Evolutionary conservation across 768 basidiomycete genomes (phyloP).

Genomic region (Galerina marginata): DNA sequence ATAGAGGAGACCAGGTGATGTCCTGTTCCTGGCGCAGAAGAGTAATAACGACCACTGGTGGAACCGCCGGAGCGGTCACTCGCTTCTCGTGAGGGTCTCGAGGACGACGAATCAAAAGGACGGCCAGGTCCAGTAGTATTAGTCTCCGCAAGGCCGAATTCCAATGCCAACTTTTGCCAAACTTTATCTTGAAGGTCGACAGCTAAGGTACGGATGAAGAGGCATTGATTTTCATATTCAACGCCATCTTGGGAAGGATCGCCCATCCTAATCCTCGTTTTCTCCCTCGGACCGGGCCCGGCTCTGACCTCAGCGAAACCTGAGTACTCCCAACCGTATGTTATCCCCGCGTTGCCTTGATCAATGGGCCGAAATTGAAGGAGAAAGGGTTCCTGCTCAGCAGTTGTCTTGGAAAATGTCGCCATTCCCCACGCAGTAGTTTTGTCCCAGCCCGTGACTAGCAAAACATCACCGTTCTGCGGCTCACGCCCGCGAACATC

Average conservation of each 20-base stretch:
- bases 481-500: slow-evolving; percentile 19
- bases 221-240: slow-evolving; percentile 5
- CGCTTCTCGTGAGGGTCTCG: not conserved
- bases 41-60: too few relatives aligned
- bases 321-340: slow-evolving; percentile 13
- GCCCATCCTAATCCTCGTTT: not conserved
- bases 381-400: slow-evolving; percentile 2
- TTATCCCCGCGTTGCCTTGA: not conserved
- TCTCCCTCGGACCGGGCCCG: slow-evolving; percentile 2
- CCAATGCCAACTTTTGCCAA: not conserved
- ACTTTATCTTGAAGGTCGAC: not conserved
- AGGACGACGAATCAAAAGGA: not conserved
- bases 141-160: not conserved
- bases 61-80: too few relatives aligned
- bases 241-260: slow-evolving; percentile 1
- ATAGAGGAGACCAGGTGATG: too few relatives aligned
- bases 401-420: slow-evolving; percentile 14
- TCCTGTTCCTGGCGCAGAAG: too few relatives aligned
- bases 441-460: slow-evolving; percentile 26
- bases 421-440: slow-evolving; percentile 26
- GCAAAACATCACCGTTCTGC: slow-evolving; percentile 23
- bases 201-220: slow-evolving; percentile 11
- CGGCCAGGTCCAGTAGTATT: not conserved
- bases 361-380: slow-evolving; percentile 10
- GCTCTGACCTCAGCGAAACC: slow-evolving; percentile 10